Base-by-base conservation (phyloP, 2,329 filamentous ascomycete species). In the Aspergillus cejpii region DNA sequence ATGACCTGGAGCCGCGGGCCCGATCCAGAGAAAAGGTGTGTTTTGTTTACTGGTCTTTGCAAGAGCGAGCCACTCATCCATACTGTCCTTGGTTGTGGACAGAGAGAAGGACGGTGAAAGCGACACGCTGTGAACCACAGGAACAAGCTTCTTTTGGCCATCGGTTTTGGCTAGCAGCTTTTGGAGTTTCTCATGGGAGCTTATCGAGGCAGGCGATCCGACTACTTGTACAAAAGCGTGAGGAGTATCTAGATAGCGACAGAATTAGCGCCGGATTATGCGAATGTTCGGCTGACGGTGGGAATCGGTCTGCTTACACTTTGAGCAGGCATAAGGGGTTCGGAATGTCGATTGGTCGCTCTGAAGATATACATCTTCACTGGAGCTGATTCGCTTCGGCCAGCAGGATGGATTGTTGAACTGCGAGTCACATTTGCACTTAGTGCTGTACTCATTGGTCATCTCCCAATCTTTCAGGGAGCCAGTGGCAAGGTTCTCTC, bases 1-100 rank as follows among this genome's bases (percentile, higher is more conserved):
- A 45, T 66, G 64, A 15, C 63, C 65, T 7, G 65, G 60, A 5
- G 67, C 65, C 19, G 60, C 62, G 17, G 69, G 69, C 4, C 69
- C 65, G 12, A 73, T 45, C 61, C 69, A 70, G 14, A 74, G 62
- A 51, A 72, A 68, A 3, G 70, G 69, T 2, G 65, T 64, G 27
- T 65, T 67, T 10, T 63, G 60, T 44, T 61, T 57, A 8, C 62
- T 66, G 20, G 54, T 50, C 41, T 62, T 55, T 6, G 67, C 63
- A 3, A 70, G 49, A 7, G 48, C 46, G 15, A 64, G 54, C 66
- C 69, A 71, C 56, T 72, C 67, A 19, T 69, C 61, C 46, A 72
- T 63, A 11, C 64, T 64, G 19, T 49, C 46, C 6, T 56, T 57
- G 5, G 64, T 61, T 6, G 53, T 51, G n/a, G 53, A 27, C 27